Conservation (phyloP, 2,329 filamentous ascomycete species). For the Aspergillus sp. region DNA sequence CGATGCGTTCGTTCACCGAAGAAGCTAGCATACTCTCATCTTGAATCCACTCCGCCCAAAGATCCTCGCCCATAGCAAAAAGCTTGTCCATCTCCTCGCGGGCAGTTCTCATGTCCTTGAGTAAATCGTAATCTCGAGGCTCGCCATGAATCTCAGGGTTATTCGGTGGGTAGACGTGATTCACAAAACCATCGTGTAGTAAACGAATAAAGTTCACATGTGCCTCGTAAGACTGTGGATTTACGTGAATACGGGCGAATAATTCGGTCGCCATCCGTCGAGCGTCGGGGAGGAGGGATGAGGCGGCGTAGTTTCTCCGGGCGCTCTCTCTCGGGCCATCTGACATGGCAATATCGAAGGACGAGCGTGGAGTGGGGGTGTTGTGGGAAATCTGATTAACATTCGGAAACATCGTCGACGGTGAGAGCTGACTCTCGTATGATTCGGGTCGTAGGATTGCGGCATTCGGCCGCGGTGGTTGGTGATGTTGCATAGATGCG, state of each 20-base stretch:
- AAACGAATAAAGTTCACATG: slow-evolving; percentile 49
- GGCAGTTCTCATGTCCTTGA: slow-evolving; percentile 47
- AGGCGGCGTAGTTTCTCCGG: slow-evolving; percentile 42
- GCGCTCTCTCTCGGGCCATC: slow-evolving; percentile 42
- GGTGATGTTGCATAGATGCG: slow-evolving; percentile 49
- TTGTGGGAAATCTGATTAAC: slow-evolving; percentile 39
- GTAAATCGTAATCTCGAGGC: slow-evolving; percentile 46
- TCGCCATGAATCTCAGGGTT: slow-evolving; percentile 47
- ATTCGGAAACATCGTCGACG: slow-evolving; percentile 42
- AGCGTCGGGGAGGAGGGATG: slow-evolving; percentile 42
- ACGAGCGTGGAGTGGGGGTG: slow-evolving; percentile 42
- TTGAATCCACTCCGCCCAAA: slow-evolving; percentile 64
- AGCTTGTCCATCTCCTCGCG: slow-evolving; percentile 61
- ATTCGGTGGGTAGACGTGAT: slow-evolving; percentile 48
- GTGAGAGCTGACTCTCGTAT: slow-evolving; percentile 45
- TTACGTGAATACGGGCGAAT: slow-evolving; percentile 44
- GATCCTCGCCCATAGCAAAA: slow-evolving; percentile 62
- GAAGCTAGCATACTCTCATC: slow-evolving; percentile 61
- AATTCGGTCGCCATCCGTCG: slow-evolving; percentile 43
- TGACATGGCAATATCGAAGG: slow-evolving; percentile 47
- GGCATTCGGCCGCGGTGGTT: slow-evolving; percentile 41
- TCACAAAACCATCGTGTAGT: slow-evolving; percentile 48
- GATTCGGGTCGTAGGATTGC: slow-evolving; percentile 41
- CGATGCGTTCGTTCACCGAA: slow-evolving; percentile 57
- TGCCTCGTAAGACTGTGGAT: slow-evolving; percentile 48